These are phyloP conservation scores for Clarireedia hainanense DNA, from an alignment of 2,329 filamentous ascomycete species.

Conservation along the genomic window DNA sequence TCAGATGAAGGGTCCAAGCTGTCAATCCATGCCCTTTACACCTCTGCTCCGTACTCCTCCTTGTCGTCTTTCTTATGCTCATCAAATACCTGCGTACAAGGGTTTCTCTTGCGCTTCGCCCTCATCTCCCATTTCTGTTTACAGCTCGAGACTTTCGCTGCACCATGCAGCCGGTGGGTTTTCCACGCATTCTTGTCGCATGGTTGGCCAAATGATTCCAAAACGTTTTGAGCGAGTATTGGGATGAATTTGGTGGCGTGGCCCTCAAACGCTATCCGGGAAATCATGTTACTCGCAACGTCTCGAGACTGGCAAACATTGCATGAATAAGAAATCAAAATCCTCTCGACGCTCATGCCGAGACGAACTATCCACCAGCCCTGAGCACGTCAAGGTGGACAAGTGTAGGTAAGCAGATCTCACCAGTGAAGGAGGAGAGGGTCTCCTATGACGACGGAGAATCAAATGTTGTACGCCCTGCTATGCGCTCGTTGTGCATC, in stretches of 20 bases:
- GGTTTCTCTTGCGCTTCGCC: too few relatives aligned
- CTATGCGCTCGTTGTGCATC: slow-evolving; percentile 1
- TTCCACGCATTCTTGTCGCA: too few relatives aligned
- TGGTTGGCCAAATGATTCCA: background rate
- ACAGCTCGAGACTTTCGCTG: too few relatives aligned
- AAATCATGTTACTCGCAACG: slow-evolving; percentile 6
- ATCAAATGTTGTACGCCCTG: background rate
- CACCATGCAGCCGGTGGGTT: too few relatives aligned
- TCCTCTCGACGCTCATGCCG: background rate
- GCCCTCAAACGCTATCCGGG: background rate
- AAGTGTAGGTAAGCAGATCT: background rate
- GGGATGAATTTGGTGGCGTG: background rate
- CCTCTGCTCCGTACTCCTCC: too few relatives aligned
- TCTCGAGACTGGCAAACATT: slow-evolving; percentile 7
- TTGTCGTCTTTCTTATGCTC: too few relatives aligned
- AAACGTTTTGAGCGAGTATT: background rate
- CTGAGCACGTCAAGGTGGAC: too few relatives aligned
- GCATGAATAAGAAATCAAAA: background rate
- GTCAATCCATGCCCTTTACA: too few relatives aligned
- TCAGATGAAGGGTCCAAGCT: background rate
- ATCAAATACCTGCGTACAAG: too few relatives aligned
- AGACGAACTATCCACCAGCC: background rate
- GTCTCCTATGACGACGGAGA: background rate
- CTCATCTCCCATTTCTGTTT: too few relatives aligned
- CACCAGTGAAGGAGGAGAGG: background rate